Evolutionary conservation across 2,329 filamentous ascomycete genomes (phyloP).

Genomic region (Colletotrichum sp.): DNA sequence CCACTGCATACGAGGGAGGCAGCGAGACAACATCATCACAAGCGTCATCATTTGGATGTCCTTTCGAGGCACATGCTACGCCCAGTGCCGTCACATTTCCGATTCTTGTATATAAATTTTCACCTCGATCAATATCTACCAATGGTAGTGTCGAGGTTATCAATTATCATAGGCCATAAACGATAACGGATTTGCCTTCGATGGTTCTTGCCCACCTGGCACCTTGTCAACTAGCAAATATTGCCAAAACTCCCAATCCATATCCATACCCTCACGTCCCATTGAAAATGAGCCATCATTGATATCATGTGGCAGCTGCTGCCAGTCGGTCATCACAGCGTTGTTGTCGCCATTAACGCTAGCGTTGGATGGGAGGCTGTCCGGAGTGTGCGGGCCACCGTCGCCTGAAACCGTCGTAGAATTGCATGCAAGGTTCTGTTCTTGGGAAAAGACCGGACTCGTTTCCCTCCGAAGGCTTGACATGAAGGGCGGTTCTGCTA

Average conservation of each 20-base stretch:
- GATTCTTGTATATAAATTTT: not conserved
- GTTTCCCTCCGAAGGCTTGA: not conserved
- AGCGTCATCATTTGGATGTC: not conserved
- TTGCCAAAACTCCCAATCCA: slow-evolving; percentile 2
- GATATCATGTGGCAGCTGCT: not conserved
- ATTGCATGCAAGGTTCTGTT: not conserved
- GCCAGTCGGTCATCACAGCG: not conserved
- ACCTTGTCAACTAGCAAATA: not conserved
- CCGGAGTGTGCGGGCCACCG: not conserved
- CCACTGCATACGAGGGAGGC: not conserved
- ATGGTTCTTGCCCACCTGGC: not conserved
- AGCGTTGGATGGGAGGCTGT: not conserved
- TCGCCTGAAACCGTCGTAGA: not conserved
- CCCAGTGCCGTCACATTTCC: not conserved
- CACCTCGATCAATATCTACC: not conserved
- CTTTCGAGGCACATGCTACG: not conserved
- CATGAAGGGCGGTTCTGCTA: not conserved
- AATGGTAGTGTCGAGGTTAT: not conserved
- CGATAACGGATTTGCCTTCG: not conserved
- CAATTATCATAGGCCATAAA: not conserved
- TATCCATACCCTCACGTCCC: not conserved
- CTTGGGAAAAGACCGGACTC: not conserved
- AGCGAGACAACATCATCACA: not conserved
- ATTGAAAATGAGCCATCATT: not conserved
- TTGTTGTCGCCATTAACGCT: not conserved